Evolutionary conservation across 148 eudicot genomes (phyloP), one percentile per base, ranked within the genome.

Genomic region (Suaeda aralocaspica): DNA sequence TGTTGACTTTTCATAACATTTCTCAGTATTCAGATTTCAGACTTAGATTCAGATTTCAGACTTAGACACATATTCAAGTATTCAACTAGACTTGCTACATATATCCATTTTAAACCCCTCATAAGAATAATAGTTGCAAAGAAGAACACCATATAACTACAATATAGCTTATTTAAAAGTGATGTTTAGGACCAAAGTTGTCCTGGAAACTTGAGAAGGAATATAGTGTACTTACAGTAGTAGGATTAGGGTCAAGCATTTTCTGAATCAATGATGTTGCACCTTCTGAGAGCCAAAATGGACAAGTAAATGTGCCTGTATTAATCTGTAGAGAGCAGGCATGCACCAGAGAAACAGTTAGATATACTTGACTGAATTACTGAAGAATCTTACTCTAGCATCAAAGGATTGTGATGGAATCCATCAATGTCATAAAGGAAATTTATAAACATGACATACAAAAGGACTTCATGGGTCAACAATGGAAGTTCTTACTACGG

Each of bases 221-320:
- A 25, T 56, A 30, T 28, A 28, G 69, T 39, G 34, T 29, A 80
- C 96, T 89, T 79, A 95, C 99, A 63, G 91, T 86, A 69, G 79
- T 82, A 51, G 99, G 99, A 83, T 89, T 91, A 29, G 97, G 99
- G 82, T 95, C 96, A 60, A 95, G 90, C 84, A 91, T 84, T 79
- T 71, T 95, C 39, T 79, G 81, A 70, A 95, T 82, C 89, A 95
- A 79, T 33, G 84, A 81, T 45, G 77, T 87, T 46, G 83, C 90
- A 70, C 70, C 86, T 36, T 88, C 82, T 64, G 99, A 92, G 74
- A 95, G 86, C 97, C 97, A 95, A 72, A 67, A 78, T 42, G 99
- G 97, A 75, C 92, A 91, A 15, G 90, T 73, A 79, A 86, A 95
- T 33, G 84, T 78, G 28, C 92, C 97, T 70, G 83, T 79, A 79